Evolutionary conservation across 768 basidiomycete genomes (phyloP), one percentile per base, ranked within the genome.

Genomic region (Kwoniella sp.): DNA sequence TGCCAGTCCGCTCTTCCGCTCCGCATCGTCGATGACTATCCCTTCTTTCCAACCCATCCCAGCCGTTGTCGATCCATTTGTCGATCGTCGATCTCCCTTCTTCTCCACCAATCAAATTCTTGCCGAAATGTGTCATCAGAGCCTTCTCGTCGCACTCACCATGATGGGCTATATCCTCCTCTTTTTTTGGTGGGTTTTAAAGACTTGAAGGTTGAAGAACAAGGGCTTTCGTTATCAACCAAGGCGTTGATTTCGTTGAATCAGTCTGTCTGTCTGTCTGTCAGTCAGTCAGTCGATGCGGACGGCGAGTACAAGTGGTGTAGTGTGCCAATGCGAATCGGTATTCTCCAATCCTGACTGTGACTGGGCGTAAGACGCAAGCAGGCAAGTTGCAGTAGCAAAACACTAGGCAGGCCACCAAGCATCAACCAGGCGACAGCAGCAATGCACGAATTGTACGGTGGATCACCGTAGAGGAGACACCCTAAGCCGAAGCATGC

Each of bases 91-190:
- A 36, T 40, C 44, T 29, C 25, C n/a, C 27, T 57, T 58, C 24
- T 53, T 17, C 1, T 21, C 44, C 25, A 40, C 27, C 33, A n/a
- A 30, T 26, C 17, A 3, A 3, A 3, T 44, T 19, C 10, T 44
- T 44, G 40, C 40, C 17, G 7, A 15, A 44, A 19, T 10, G 8
- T 15, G 3, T 9, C 8, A 15, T 44, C 40, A 44, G 17, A 3
- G 40, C 7, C 17, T 6, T 44, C 17, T 49, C 50, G 40, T 44
- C 4, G 15, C 27, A 76, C 74, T 76, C 71, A 76, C 74, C 74
- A 76, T 76, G 69, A 57, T 76, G 74, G 74, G 74, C 74, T 69
- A 62, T 60, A 57, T 68, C 57, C 60, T 58, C 55, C 49, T 50
- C 58, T 65, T 59, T 59, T 44, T 44, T 44, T 44, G 8, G 17